A percentile compares a stretch with the other conserved stretches of the same genome.
Evolutionary conservation across 345 rosid species (phyloP).

Genomic region (Turnera subulata): DNA sequence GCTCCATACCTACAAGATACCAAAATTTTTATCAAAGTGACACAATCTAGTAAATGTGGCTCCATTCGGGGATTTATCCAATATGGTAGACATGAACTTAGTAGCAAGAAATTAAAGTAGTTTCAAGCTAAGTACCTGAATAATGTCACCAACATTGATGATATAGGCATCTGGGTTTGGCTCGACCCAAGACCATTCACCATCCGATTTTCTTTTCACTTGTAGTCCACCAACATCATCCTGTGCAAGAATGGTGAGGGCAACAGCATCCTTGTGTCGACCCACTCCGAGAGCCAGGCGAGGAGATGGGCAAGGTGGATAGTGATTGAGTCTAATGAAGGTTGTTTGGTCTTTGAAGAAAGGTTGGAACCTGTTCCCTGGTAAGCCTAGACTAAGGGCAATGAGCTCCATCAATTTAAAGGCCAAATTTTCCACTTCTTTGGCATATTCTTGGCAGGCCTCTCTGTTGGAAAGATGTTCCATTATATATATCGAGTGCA

Average conservation of each 20-base stretch:
- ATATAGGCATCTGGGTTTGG: constrained; percentile 52
- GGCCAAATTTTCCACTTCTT: constrained; percentile 47
- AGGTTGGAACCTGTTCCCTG: constrained; percentile 36
- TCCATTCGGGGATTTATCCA: no score
- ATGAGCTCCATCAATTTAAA: constrained; percentile 42
- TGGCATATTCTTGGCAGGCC: constrained; percentile 39
- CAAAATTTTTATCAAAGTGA: not conserved
- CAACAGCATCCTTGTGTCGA: constrained; percentile 71
- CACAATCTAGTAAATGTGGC: not conserved
- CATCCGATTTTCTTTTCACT: constrained; percentile 63
- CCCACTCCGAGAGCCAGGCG: constrained; percentile 82
- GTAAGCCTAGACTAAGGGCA: constrained; percentile 55
- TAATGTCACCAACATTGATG: constrained; percentile 62
- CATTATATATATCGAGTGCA: not conserved
- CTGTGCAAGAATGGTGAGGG: constrained; percentile 65
- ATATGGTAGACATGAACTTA: no score
- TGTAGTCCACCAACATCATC: constrained; percentile 79
- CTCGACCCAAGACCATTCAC: constrained; percentile 59
- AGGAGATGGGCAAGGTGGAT: constrained; percentile 79
- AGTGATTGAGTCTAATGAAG: constrained; percentile 53
- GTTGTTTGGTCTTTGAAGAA: constrained; percentile 53
- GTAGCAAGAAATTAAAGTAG: not conserved
- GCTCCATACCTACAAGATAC: constrained; percentile 39
- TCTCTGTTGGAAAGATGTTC: constrained; percentile 27
- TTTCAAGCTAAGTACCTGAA: constrained; percentile 38